Base-by-base conservation (phyloP, 1,284 basidiomycete species). In the Cerrena zonata region DNA sequence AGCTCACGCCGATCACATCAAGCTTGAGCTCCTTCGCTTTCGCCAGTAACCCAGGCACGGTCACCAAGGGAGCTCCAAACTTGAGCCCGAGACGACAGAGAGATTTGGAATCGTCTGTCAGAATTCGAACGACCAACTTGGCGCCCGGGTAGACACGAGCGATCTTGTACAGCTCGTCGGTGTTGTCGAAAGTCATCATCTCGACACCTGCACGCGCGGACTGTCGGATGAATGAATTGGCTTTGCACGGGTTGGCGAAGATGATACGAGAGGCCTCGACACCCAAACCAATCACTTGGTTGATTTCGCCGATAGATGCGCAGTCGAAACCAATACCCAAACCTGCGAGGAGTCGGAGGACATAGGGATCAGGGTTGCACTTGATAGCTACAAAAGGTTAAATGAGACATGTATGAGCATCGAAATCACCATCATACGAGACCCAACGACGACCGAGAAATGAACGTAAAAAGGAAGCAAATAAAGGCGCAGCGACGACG, bases 211-310 rank as follows among this genome's bases (percentile, higher is more conserved):
- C 70, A 57, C 79, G 80, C 34, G 84, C 83, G 12, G 96, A 91
- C 58, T 84, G 83, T 51, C 93, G 89, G 58, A 99, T 82, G 71
- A 96, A 97, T 5, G 92, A 95, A 5, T 83, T 78, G 1, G 95
- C 92, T 74, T 99, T 99, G 86, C 95, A 99, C 0, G 96, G 96
- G 72, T 99, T 99, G 59, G 96, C 96, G 65, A 94, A 99, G 65
- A 99, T 93, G 75, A 99, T 91, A 53, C 89, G 81, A 18, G 77
- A 75, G 1, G 93, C 84, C 51, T 78, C 75, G 51, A 90, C 81
- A 24, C 84, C 88, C 11, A 95, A 69, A 22, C 76, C 73, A 24
- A 98, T 77, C 11, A 99, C 87, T 55, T 83, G 79, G 23, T 82
- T 76, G 61, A 99, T 98, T 71, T 99, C 96, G 53, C 87, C 86